Evolutionary conservation across 176 grass and related monocot species (phyloP), one percentile per base, ranked within the genome.

Genomic region (Carex cristatella): DNA sequence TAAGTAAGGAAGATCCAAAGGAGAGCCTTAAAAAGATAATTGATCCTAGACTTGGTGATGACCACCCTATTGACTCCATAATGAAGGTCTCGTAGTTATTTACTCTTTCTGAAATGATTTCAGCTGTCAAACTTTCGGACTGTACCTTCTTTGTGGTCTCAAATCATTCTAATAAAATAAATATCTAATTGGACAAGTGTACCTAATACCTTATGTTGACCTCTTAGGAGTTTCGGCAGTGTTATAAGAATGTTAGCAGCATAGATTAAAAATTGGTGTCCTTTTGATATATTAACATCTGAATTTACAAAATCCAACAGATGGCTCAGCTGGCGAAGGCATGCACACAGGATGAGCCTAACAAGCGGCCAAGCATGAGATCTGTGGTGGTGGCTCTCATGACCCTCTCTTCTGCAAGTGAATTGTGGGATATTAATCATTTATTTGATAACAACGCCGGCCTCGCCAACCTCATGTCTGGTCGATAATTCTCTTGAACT

Each of bases 311-410:
- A 78, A 35, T 85, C 7, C 1, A 38, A 71, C 74, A 98, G 95
- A 67, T 98, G 91, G 90, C 88, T 10, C 83, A 86, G 30, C 86
- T 98, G 1, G 95, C 93, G 23, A 98, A 87, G 71, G 87, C 83
- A 23, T 98, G 93, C 88, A 98, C 95, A 0, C 89, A 94, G 61
- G 95, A 92, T 46, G 88, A 94, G 66, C 93, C 95, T 80, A 90
- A 89, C 30, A 14, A 66, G 6, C 90, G 95, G 42, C 95, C 95
- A 2, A 90, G 86, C 0, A 98, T 98, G 95, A 84, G 91, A 67
- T 91, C 90, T 31, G 79, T 98, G 16, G 93, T 98, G 0, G 95
- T 98, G 7, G 91, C 93, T 8, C 83, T 98, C 72, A 98, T 93
- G 91, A 87, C 91, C 0, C 85, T 98, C 1, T 98, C 93, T 6